A percentile compares a stretch with the other conserved stretches of the same genome.
Conservation (phyloP, 495 filamentous ascomycete genomes). For the Tetracladium marchalianum region DNA sequence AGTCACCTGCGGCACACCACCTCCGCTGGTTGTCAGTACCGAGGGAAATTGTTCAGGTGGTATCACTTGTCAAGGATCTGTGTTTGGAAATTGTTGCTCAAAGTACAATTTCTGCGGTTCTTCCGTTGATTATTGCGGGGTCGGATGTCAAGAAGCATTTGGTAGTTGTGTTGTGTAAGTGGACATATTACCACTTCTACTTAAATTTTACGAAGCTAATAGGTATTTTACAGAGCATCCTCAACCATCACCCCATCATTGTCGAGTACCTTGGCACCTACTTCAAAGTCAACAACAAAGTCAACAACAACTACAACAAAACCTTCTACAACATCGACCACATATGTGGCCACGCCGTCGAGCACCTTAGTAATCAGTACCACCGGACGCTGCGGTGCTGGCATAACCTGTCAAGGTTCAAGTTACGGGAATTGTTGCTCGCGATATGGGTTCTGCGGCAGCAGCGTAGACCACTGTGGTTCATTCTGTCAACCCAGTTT, state of each 20-base stretch:
- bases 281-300: neutral
- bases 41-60: conserved; percentile 9
- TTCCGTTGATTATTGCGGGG: conserved; percentile 8
- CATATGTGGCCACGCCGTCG: too few relatives aligned
- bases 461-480: conserved; percentile 25
- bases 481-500: conserved; percentile 22
- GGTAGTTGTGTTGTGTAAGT: conserved; percentile 6
- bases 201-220: neutral
- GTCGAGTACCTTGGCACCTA: conserved; percentile 10
- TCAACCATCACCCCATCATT: neutral
- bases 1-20: neutral
- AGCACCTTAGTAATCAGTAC: neutral
- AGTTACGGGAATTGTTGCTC: conserved; percentile 22
- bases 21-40: conserved; percentile 7
- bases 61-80: conserved; percentile 11
- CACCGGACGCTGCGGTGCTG: conserved; percentile 6
- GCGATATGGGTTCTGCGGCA: conserved; percentile 23
- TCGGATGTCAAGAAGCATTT: conserved; percentile 11
- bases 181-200: conserved; percentile 1
- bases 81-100: conserved; percentile 14
- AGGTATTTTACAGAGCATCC: conserved; percentile 7
- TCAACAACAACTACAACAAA: too few relatives aligned
- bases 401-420: conserved; percentile 15
- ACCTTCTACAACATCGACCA: too few relatives aligned
- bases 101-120: conserved; percentile 10